Evolutionary conservation across 2,329 filamentous ascomycete genomes (phyloP).

Genomic region (Atkinsonella texensis): DNA sequence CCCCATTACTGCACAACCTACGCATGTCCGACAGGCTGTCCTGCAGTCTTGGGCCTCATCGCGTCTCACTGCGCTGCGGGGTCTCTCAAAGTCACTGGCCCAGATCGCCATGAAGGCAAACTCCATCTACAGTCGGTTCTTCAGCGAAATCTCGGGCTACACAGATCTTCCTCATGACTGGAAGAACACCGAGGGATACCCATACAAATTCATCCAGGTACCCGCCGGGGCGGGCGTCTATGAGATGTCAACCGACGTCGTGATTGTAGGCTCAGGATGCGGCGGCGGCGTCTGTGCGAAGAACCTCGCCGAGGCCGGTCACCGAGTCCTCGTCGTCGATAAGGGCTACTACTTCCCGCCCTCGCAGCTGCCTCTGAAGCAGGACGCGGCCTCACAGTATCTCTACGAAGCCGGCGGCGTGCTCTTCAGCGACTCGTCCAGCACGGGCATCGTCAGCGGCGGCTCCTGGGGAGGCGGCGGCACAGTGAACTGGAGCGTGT

Average conservation of each 20-base stretch:
- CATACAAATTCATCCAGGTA: constrained; percentile 52
- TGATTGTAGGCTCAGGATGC: constrained; percentile 79
- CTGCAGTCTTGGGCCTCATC: constrained; percentile 50
- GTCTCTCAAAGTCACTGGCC: constrained; percentile 43
- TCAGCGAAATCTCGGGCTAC: constrained; percentile 45
- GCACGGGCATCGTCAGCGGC: constrained; percentile 52
- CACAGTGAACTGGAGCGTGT: constrained; percentile 72
- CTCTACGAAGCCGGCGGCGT: constrained; percentile 60
- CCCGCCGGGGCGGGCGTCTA: constrained; percentile 30
- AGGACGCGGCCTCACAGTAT: constrained; percentile 44
- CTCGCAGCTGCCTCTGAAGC: constrained; percentile 61
- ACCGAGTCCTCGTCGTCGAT: constrained; percentile 68
- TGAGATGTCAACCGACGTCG: constrained; percentile 63
- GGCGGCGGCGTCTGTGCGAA: constrained; percentile 75
- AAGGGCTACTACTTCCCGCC: constrained; percentile 69
- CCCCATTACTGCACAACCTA: constrained; percentile 48
- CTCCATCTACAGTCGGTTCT: constrained; percentile 41
- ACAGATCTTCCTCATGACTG: constrained; percentile 40
- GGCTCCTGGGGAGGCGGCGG: constrained; percentile 76
- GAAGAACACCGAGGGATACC: constrained; percentile 36
- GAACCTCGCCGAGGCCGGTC: constrained; percentile 63
- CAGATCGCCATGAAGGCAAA: constrained; percentile 42
- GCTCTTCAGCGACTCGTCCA: constrained; percentile 41
- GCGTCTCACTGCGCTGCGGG: constrained; percentile 40
- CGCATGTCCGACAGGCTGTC: constrained; percentile 48